These are phyloP conservation scores for Trichophyton simii DNA, from an alignment of 2,329 filamentous ascomycete species.

Conservation along the genomic window DNA sequence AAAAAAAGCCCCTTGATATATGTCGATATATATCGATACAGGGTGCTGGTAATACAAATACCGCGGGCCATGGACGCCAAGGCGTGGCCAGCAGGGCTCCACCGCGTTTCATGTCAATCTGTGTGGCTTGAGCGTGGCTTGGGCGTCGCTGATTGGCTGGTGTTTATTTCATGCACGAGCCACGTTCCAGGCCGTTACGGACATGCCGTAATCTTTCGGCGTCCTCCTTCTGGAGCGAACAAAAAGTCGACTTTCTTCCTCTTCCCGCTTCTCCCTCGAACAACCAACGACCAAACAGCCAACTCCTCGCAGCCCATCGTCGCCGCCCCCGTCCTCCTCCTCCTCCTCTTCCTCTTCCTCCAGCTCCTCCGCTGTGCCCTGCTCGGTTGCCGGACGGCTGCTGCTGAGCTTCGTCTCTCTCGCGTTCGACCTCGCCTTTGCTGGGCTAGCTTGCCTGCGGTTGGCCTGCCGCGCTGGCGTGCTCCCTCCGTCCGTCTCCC, in stretches of 20 bases:
- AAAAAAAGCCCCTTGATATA: neutral
- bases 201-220: neutral
- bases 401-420: neutral
- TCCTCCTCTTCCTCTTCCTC: neutral
- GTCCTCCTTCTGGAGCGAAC: neutral
- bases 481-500: neutral
- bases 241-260: neutral
- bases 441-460: neutral
- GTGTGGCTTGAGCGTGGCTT: neutral
- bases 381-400: no score
- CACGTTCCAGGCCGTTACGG: constrained; percentile 1
- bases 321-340: neutral
- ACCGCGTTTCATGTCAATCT: neutral
- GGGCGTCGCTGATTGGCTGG: neutral
- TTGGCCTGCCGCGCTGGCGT: neutral
- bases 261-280: neutral
- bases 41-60: neutral
- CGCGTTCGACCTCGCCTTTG: neutral
- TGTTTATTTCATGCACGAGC: neutral
- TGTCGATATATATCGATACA: neutral
- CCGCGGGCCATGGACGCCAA: neutral
- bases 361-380: neutral
- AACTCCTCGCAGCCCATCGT: neutral
- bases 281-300: neutral
- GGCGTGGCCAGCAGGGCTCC: neutral